A percentile compares a stretch with the other conserved stretches of the same genome.
These are phyloP conservation scores for Mucuna pruriens DNA, from an alignment of 306 rosid genomes.

Conservation along the genomic window DNA sequence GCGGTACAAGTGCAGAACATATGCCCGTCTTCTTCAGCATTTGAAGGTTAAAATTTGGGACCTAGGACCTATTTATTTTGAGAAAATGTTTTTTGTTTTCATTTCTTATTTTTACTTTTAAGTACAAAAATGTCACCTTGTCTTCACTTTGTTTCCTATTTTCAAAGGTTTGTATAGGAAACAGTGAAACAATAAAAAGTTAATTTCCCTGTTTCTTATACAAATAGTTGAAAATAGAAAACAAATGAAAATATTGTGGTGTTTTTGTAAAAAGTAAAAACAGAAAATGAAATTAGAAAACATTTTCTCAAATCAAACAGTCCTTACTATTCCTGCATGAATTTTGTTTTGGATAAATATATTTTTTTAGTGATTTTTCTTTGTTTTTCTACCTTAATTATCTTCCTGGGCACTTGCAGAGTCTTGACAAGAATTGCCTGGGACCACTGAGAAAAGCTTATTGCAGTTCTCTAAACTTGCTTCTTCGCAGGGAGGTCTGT, in stretches of 20 bases:
- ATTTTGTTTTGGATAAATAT: conserved; percentile 14
- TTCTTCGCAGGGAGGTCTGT: conserved; percentile 95
- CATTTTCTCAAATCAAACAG: neutral
- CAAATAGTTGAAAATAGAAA: neutral
- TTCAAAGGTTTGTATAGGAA: neutral
- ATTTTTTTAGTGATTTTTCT: conserved; percentile 12
- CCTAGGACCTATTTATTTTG: neutral
- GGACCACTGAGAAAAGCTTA: conserved; percentile 95
- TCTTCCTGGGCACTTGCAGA: conserved; percentile 58
- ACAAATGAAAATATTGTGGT: neutral
- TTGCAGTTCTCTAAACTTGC: conserved; percentile 95
- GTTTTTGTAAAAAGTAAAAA: neutral
- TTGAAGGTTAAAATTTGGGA: conserved; percentile 68
- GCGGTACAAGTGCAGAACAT: conserved; percentile 97
- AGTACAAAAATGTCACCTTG: neutral
- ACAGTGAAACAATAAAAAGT: neutral
- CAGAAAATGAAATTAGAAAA: neutral
- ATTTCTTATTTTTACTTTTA: neutral
- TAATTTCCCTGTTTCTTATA: neutral
- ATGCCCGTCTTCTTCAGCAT: conserved; percentile 97
- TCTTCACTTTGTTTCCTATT: neutral
- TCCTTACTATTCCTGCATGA: conserved; percentile 7
- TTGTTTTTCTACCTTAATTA: conserved; percentile 29
- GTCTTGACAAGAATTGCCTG: conserved; percentile 95
- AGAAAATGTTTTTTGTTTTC: neutral